Evolutionary conservation across 306 rosid species (phyloP).

Genomic region (Inga laurina): DNA sequence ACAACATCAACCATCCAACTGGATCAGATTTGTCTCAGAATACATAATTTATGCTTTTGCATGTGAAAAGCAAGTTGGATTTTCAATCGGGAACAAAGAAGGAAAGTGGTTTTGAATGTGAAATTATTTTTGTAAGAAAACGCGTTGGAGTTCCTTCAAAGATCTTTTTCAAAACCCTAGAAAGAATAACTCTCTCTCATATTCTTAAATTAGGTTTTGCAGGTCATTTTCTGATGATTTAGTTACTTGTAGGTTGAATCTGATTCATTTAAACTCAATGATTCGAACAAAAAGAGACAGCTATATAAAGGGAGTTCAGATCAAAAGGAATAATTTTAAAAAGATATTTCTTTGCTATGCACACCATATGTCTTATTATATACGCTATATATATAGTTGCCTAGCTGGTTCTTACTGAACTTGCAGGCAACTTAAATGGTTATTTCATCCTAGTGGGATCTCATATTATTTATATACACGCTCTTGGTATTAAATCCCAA

Average conservation of each 20-base stretch:
- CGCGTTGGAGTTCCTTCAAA: neutral
- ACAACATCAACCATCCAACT: no score
- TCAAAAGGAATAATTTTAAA: slow-evolving; percentile 47
- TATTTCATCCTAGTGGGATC: no score
- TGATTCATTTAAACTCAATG: neutral
- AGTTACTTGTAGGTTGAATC: neutral
- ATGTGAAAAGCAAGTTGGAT: slow-evolving; percentile 24
- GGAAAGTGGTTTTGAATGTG: neutral
- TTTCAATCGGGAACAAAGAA: neutral
- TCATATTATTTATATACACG: no score
- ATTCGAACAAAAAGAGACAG: neutral
- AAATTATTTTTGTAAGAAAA: neutral
- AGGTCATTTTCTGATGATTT: neutral
- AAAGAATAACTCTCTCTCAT: neutral
- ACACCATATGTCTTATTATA: slow-evolving; percentile 45
- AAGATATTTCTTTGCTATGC: slow-evolving; percentile 25
- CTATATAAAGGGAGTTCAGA: slow-evolving; percentile 41
- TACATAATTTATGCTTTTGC: neutral
- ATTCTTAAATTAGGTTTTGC: neutral
- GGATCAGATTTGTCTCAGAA: neutral
- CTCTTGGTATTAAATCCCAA: no score
- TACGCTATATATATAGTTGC: slow-evolving; percentile 21
- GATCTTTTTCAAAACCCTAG: neutral
- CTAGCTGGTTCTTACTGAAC: slow-evolving; percentile 35
- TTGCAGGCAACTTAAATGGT: slow-evolving; percentile 37